A percentile compares a stretch with the other conserved stretches of the same genome.
These are phyloP conservation scores for Lavandula angustifolia DNA, from an alignment of 257 asterid species.

Conservation along the genomic window DNA sequence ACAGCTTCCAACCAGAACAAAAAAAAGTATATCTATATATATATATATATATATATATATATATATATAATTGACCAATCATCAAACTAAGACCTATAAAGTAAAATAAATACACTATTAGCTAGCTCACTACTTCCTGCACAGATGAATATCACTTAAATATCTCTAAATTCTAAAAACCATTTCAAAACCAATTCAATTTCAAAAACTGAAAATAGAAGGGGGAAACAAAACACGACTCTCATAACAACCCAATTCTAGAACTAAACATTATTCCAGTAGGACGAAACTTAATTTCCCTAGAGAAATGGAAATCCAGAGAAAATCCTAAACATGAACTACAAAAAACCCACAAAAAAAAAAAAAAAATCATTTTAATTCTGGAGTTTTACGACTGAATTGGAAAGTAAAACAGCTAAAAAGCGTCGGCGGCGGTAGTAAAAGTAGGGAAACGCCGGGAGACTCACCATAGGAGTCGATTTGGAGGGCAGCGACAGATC, in stretches of 20 bases:
- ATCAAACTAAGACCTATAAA: slow-evolving; percentile 7
- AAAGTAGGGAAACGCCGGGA: slow-evolving; percentile 35
- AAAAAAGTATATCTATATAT: background rate
- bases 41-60: no score
- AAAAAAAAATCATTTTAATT: slow-evolving; percentile 11
- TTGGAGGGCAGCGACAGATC: slow-evolving; percentile 47
- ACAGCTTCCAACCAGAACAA: background rate
- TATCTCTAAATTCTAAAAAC: slow-evolving; percentile 20
- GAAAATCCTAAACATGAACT: slow-evolving; percentile 29
- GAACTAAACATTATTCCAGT: slow-evolving; percentile 21
- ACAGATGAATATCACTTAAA: background rate
- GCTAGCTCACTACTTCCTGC: background rate
- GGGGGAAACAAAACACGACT: background rate
- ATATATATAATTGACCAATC: background rate
- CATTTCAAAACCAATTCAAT: slow-evolving; percentile 19
- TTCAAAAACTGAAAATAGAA: background rate
- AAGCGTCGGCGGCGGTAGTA: slow-evolving; percentile 21
- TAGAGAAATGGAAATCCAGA: background rate
- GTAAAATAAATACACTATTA: background rate
- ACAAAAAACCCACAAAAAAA: slow-evolving; percentile 7
- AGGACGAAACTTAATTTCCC: slow-evolving; percentile 18
- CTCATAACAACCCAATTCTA: slow-evolving; percentile 26
- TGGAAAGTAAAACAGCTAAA: slow-evolving; percentile 8
- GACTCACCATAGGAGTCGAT: slow-evolving; percentile 41
- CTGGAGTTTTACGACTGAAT: slow-evolving; percentile 4